A percentile compares a stretch with the other conserved stretches of the same genome.
phyloP scores from a whole-genome alignment of 2,329 filamentous ascomycete genomes.

The Pseudohalonectria lignicola region DNA sequence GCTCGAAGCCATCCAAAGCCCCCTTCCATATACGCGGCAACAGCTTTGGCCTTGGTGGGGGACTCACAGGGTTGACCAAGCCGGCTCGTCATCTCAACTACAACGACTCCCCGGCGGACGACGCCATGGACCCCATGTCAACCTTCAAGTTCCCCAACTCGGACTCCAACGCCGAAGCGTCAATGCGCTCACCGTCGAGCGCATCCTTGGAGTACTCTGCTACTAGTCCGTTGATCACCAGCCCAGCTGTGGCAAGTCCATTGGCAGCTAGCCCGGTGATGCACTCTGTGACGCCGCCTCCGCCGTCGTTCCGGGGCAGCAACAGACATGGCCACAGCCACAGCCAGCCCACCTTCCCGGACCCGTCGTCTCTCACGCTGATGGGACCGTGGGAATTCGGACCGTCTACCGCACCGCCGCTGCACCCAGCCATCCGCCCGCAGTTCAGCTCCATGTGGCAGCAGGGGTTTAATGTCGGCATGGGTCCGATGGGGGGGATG shows the following conservation, averaged over 20 bases:
- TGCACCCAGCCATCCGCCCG: conserved; percentile 11
- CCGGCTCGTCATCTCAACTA: conserved; percentile 13
- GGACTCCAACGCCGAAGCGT: conserved; percentile 5
- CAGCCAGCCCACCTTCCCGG: too few relatives aligned
- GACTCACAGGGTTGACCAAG: conserved; percentile 10
- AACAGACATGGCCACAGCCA: too few relatives aligned
- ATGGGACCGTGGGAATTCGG: conserved; percentile 9
- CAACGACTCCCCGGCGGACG: conserved; percentile 5
- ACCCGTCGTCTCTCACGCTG: too few relatives aligned
- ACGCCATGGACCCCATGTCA: conserved; percentile 8
- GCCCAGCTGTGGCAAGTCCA: too few relatives aligned
- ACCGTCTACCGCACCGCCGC: background rate
- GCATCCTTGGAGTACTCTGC: conserved; percentile 11
- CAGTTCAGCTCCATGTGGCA: conserved; percentile 12
- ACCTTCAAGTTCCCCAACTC: conserved; percentile 10
- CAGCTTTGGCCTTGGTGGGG: conserved; percentile 11
- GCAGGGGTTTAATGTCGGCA: too few relatives aligned
- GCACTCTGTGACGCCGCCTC: conserved; percentile 6
- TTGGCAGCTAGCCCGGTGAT: too few relatives aligned
- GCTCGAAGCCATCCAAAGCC: conserved; percentile 5
- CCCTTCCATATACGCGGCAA: conserved; percentile 7
- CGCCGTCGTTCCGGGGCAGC: conserved; percentile 7
- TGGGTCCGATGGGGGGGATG: too few relatives aligned
- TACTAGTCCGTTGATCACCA: too few relatives aligned
- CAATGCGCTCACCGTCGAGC: conserved; percentile 8